Percentiles rank a stretch among this genome's conserved stretches.
phyloP scores from a whole-genome alignment of 164 flowering plant species.

The Malania oleifera region DNA sequence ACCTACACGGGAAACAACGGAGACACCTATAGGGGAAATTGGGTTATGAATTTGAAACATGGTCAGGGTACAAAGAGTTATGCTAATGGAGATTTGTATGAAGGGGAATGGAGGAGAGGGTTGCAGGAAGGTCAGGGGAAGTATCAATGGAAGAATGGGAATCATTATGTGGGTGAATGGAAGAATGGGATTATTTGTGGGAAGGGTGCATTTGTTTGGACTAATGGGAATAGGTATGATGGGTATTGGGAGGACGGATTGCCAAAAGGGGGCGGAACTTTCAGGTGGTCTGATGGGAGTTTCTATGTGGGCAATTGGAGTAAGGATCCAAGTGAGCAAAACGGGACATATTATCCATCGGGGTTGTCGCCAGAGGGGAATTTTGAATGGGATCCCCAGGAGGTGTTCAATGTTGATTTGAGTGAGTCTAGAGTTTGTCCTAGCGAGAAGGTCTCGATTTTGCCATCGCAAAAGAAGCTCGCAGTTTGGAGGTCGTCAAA shows the following conservation, averaged over 20 bases:
- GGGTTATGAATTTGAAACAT: conserved; percentile 78
- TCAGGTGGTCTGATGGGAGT: conserved; percentile 59
- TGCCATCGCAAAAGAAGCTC: conserved; percentile 82
- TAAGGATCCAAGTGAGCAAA: conserved; percentile 50
- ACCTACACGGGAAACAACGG: conserved; percentile 51
- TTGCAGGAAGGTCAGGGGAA: conserved; percentile 65
- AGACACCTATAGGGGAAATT: conserved; percentile 52
- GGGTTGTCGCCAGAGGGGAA: conserved; percentile 23
- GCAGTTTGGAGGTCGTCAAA: conserved; percentile 51
- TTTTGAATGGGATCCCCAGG: conserved; percentile 71
- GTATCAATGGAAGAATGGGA: conserved; percentile 62
- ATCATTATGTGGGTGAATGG: conserved; percentile 63
- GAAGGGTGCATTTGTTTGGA: conserved; percentile 56
- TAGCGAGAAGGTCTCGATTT: conserved; percentile 52
- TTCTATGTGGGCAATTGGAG: conserved; percentile 71
- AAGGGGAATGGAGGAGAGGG: conserved; percentile 78
- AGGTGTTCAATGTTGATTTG: conserved; percentile 43
- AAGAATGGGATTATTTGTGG: conserved; percentile 60
- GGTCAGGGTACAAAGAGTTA: conserved; percentile 54
- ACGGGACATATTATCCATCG: conserved; percentile 44
- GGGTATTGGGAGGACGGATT: conserved; percentile 71
- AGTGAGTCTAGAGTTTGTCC: conserved; percentile 48
- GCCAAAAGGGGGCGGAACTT: conserved; percentile 67
- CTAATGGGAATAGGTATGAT: conserved; percentile 56
- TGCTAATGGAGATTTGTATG: conserved; percentile 62